Evolutionary conservation across 306 rosid species (phyloP).

Genomic region (Lathyrus aphaca): DNA sequence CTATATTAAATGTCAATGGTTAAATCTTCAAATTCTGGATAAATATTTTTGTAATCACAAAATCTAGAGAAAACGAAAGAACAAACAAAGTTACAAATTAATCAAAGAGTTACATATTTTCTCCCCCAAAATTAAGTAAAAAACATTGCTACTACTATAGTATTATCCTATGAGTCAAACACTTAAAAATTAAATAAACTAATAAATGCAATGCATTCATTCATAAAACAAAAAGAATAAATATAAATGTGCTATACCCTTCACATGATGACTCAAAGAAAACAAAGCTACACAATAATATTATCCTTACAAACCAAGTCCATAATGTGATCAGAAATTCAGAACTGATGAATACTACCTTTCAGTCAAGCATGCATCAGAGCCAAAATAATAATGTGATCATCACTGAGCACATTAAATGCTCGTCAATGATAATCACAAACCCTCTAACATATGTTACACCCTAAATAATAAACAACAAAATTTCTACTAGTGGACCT

Average conservation of each 20-base stretch:
- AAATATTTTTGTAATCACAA: too few relatives aligned
- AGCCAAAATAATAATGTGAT: slow-evolving; percentile 4
- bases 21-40: too few relatives aligned
- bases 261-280: slow-evolving; percentile 24
- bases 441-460: slow-evolving; percentile 21
- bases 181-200: background rate
- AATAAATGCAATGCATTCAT: background rate
- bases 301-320: slow-evolving; percentile 3
- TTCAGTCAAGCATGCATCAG: slow-evolving; percentile 36
- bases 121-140: background rate
- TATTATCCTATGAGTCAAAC: too few relatives aligned
- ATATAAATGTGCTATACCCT: background rate
- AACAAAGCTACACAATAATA: slow-evolving; percentile 20
- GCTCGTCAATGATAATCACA: slow-evolving; percentile 25
- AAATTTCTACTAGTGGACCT: slow-evolving; percentile 38
- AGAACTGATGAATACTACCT: slow-evolving; percentile 34
- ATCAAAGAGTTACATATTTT: too few relatives aligned
- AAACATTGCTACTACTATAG: too few relatives aligned
- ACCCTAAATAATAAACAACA: slow-evolving; percentile 22
- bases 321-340: slow-evolving; percentile 37
- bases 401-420: slow-evolving; percentile 50
- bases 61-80: too few relatives aligned
- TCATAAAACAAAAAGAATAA: slow-evolving; percentile 35
- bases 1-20: too few relatives aligned
- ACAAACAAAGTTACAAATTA: too few relatives aligned